Evolutionary conservation across 352 stramenopile genomes (phyloP), one percentile per base, ranked within the genome.

Genomic region (Globisporangium middletonii): DNA sequence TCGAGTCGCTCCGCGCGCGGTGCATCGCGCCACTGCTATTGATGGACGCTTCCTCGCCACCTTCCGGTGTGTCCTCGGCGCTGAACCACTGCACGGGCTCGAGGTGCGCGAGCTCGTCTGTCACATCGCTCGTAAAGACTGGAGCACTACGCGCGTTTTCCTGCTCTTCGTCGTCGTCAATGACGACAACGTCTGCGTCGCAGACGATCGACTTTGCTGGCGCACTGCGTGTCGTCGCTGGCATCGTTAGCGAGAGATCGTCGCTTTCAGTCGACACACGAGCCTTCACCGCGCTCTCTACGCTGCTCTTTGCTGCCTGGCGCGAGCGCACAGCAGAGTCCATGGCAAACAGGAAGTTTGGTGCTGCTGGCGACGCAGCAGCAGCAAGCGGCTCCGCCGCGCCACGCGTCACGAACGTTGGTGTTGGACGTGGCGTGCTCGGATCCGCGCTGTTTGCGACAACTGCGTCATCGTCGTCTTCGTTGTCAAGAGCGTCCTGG

Each of bases 1-100:
- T 62, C 50, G 67, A 72, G 23, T 72, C 67, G 4, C 57, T 26
- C 19, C 38, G 60, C 52, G 63, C 38, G 44, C 68, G 60, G 41
- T 74, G 52, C 4, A 53, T 50, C 18, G 68, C 56, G 38, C 55
- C 71, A 33, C 65, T 55, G 45, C 67, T 57, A 11, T 46, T 42
- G 28, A 44, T 65, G 19, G 27, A 51, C 44, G 55, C 38, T 5
- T 45, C 19, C 4, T 60, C 47, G 23, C 53, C 49, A 13, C 50
- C 33, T 35, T 51, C 43, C 30, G 52, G 19, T 53, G 27, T 47
- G 53, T 55, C 50, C 12, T 26, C 50, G 3, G 41, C 15, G 13
- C 15, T 45, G 41, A 45, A 45, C 41, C 41, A 45, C 41, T 45
- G 41, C 41, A 45, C 41, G 13, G 41, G 15, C 41, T 45, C 41